Conservation (phyloP, 2,329 filamentous ascomycete genomes). For the Trichophyton verrucosum region DNA sequence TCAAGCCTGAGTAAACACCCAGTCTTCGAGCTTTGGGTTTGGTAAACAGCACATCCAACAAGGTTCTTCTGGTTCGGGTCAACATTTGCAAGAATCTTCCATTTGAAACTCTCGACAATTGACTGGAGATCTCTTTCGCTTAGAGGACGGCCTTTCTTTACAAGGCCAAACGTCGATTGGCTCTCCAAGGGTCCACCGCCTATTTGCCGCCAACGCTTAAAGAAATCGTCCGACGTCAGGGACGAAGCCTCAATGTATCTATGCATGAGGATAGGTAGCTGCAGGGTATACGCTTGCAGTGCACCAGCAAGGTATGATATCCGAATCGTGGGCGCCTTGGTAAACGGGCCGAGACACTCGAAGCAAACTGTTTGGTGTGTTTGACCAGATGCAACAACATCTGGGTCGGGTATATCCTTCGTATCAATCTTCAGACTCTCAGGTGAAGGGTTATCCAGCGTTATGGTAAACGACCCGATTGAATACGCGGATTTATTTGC, state of each 20-base stretch:
- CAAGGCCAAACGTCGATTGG: constrained; percentile 69
- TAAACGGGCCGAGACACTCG: constrained; percentile 69
- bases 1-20: constrained; percentile 87
- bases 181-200: constrained; percentile 76
- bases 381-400: constrained; percentile 60
- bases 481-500: constrained; percentile 80
- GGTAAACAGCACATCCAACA: constrained; percentile 75
- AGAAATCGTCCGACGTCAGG: constrained; percentile 82
- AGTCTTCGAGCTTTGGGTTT: constrained; percentile 70
- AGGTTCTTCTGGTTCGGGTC: constrained; percentile 91
- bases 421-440: constrained; percentile 70
- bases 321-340: constrained; percentile 75
- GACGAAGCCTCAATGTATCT: constrained; percentile 96
- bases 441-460: constrained; percentile 58
- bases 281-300: constrained; percentile 80
- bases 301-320: constrained; percentile 91
- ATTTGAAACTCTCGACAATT: constrained; percentile 73
- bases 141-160: constrained; percentile 48
- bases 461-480: constrained; percentile 87
- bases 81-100: constrained; percentile 72
- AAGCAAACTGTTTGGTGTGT: constrained; percentile 93
- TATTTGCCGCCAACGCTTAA: constrained; percentile 98
- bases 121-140: constrained; percentile 58
- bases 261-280: constrained; percentile 76
- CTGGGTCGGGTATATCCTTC: constrained; percentile 77